Conservation (phyloP, 129 eudicot genomes). For the carrot (Daucus carota) region DNA sequence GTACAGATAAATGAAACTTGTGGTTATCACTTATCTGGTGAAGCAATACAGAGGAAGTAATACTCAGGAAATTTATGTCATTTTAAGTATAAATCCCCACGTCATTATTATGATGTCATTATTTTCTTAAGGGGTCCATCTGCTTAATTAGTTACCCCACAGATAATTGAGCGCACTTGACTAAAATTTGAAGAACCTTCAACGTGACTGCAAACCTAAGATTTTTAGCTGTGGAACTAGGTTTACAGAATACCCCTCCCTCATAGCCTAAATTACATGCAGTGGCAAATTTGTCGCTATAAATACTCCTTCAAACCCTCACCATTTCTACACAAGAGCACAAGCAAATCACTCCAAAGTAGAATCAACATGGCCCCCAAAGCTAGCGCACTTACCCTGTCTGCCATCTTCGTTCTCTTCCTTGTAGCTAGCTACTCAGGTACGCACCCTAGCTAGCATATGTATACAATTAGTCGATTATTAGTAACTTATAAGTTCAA, state of each 20-base stretch:
- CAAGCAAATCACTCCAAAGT: neutral
- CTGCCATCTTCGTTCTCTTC: slow-evolving; percentile 8
- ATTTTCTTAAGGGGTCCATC: too few species aligned
- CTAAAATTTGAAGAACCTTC: neutral
- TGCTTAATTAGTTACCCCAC: too few species aligned
- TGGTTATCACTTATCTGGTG: too few species aligned
- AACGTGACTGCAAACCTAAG: too few species aligned
- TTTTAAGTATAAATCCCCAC: too few species aligned
- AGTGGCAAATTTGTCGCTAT: neutral
- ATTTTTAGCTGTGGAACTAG: neutral
- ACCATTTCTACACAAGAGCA: neutral
- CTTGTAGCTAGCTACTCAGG: slow-evolving; percentile 1
- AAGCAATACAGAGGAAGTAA: too few species aligned
- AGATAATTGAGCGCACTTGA: too few species aligned
- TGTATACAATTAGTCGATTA: too few species aligned
- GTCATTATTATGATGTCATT: too few species aligned
- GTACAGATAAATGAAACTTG: too few species aligned
- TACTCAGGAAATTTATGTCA: too few species aligned
- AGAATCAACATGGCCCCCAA: neutral
- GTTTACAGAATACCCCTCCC: neutral
- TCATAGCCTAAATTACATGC: neutral
- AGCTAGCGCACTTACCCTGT: neutral
- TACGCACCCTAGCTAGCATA: neutral
- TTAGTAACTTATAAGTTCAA: too few species aligned
- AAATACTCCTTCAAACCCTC: neutral